Percentiles rank a stretch among this genome's conserved stretches.
Conservation (phyloP, 2,329 filamentous ascomycete genomes). For the Colletotrichum camelliae region DNA sequence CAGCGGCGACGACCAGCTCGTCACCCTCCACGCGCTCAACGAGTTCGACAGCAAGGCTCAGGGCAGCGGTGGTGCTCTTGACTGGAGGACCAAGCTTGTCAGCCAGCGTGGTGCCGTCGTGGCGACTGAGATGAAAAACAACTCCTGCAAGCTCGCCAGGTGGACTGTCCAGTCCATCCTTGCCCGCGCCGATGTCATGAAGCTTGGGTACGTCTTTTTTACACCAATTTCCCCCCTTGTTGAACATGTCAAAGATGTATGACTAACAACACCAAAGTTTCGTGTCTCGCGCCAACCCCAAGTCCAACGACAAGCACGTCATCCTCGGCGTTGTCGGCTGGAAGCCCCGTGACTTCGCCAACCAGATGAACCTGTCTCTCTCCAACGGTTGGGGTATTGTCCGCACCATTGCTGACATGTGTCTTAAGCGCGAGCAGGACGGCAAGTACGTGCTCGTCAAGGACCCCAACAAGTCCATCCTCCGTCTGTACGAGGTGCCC, state of each 20-base stretch:
- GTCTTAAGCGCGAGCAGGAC: conserved; percentile 71
- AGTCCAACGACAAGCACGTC: conserved; percentile 91
- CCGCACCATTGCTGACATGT: conserved; percentile 96
- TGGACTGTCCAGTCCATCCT: conserved; percentile 98
- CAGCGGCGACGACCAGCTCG: conserved; percentile 87
- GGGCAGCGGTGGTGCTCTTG: conserved; percentile 90
- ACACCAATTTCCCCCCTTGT: neutral
- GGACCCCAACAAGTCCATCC: conserved; percentile 97
- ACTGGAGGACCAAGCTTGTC: conserved; percentile 95
- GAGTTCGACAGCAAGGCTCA: conserved; percentile 99
- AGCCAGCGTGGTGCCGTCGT: conserved; percentile 96
- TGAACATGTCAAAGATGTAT: neutral
- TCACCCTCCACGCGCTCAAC: conserved; percentile 96
- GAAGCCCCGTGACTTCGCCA: conserved; percentile 96
- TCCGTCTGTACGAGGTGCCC: conserved; percentile 92
- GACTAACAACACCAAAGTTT: conserved; percentile 65
- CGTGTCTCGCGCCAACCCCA: conserved; percentile 92
- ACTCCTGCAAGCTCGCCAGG: conserved; percentile 96
- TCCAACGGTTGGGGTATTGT: conserved; percentile 99
- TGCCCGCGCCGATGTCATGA: conserved; percentile 97
- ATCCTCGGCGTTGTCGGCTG: conserved; percentile 95
- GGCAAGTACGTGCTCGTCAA: conserved; percentile 83
- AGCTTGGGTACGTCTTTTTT: conserved; percentile 76
- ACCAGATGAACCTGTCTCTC: conserved; percentile 97
- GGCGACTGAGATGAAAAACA: conserved; percentile 99